Base-by-base conservation (phyloP, 345 rosid genomes). In the Salix suchowensis region DNA sequence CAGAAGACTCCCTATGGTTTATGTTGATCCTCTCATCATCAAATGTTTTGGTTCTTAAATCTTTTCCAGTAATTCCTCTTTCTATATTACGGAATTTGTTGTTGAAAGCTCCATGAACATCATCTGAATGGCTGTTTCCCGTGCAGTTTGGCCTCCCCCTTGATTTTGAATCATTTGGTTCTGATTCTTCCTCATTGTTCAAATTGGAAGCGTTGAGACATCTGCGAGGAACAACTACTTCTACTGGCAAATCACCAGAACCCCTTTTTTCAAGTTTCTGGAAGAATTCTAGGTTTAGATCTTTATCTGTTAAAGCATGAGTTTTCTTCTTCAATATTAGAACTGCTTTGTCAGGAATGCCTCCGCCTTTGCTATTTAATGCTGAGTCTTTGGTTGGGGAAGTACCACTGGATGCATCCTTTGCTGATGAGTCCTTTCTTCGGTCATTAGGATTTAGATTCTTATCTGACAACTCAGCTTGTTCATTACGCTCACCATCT, bases 251-350 rank as follows among this genome's bases (percentile, higher is more conserved):
- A 81, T 92, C 97, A 77, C 69, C 94, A 60, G 93, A 90, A 58
- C 88, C 89, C 79, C 97, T 87, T 48, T 86, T 82, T 82, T 92
- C 91, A 74, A 96, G 92, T 83, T 90, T 96, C 85, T 92, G 97
- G 86, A 96, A 96, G 83, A 96, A 96, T 82, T 94, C 99, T 65
- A 94, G 96, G 80, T 96, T 96, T 70, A 91, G 76, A 72, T 91
- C 94, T 79, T 91, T 94, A 84, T 94, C 99, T 70, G 92, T 85
- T 70, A 96, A 82, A 54, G 84, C 90, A 70, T 88, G 99, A 44
- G 93, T 85, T 85, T 88, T 96, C 87, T 93, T 96, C 92, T 96
- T 96, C 84, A 94, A 84, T 87, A 94, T 88, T 40, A 87, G 88
- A 74, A 85, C 96, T 74, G 98, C 92, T 77, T 91, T 92, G 65